A percentile compares a stretch with the other conserved stretches of the same genome.
phyloP scores from a whole-genome alignment of 139 green algal genomes.

The Zygnema circumcarinatum region DNA sequence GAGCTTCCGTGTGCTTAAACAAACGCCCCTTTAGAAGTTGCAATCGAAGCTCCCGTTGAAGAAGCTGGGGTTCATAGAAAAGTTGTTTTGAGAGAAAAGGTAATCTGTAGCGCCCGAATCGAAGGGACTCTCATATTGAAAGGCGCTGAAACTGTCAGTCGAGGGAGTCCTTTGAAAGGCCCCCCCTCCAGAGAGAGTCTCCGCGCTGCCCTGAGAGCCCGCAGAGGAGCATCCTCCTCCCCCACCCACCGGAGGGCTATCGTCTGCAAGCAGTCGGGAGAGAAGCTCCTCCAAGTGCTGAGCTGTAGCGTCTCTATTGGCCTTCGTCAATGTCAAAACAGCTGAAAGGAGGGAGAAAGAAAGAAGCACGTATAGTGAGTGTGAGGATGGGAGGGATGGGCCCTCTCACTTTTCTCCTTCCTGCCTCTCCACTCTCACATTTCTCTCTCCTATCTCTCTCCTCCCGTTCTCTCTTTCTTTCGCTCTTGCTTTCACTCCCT shows the following conservation, averaged over 20 bases:
- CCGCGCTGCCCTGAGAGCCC: no score
- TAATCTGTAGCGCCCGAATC: not conserved
- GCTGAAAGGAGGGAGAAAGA: constrained; percentile 27
- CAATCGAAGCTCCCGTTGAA: not conserved
- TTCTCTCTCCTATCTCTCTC: no score
- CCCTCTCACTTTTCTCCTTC: no score
- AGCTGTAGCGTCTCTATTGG: constrained; percentile 45
- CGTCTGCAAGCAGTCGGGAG: constrained; percentile 1
- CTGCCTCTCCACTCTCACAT: no score
- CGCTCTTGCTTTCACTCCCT: no score
- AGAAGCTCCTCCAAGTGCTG: constrained; percentile 32
- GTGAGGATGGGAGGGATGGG: not conserved
- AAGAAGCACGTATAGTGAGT: not conserved
- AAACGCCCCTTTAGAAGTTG: no score
- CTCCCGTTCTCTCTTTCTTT: no score
- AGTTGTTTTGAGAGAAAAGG: not conserved
- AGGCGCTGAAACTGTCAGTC: not conserved
- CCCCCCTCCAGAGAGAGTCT: no score
- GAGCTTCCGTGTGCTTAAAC: no score
- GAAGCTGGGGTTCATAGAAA: not conserved
- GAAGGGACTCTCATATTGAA: not conserved
- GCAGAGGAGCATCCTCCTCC: no score
- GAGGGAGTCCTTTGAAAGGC: not conserved
- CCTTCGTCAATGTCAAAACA: constrained; percentile 45
- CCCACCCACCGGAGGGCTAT: no score